phyloP scores from a whole-genome alignment of 2,329 filamentous ascomycete genomes.

The Diaporthe amygdali region DNA sequence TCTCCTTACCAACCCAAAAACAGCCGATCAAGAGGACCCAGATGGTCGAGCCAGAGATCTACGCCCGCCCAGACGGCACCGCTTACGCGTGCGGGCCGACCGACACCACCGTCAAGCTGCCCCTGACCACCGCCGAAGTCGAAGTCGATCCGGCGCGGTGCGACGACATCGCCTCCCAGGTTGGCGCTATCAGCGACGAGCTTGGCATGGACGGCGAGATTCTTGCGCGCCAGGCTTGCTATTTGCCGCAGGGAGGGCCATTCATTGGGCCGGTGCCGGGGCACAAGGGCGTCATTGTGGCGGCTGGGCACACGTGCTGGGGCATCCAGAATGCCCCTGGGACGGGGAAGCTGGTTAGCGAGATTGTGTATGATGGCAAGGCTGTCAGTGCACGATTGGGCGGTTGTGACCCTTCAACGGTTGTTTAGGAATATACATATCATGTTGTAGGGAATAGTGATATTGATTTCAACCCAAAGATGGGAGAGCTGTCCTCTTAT shows the following conservation, averaged over 20 bases:
- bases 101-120: conserved; percentile 67
- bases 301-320: conserved; percentile 81
- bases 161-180: conserved; percentile 72
- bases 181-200: conserved; percentile 57
- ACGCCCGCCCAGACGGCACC: conserved; percentile 75
- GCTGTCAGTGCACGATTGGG: conserved; percentile 59
- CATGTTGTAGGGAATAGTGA: no score
- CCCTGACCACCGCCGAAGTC: conserved; percentile 66
- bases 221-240: conserved; percentile 73
- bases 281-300: conserved; percentile 69
- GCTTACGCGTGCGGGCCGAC: conserved; percentile 77
- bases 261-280: conserved; percentile 69
- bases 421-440: no score
- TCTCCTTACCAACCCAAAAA: conserved; percentile 40
- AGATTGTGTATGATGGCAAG: conserved; percentile 66
- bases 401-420: conserved; percentile 59
- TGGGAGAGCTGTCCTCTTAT: no score
- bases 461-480: no score
- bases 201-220: conserved; percentile 62
- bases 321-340: conserved; percentile 81
- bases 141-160: conserved; percentile 68
- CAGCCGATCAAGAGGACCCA: conserved; percentile 34
- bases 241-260: conserved; percentile 74
- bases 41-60: conserved; percentile 75
- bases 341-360: conserved; percentile 70